phyloP scores from a whole-genome alignment of 1,139 yeast species.

The Saccharomyces hybrid region DNA sequence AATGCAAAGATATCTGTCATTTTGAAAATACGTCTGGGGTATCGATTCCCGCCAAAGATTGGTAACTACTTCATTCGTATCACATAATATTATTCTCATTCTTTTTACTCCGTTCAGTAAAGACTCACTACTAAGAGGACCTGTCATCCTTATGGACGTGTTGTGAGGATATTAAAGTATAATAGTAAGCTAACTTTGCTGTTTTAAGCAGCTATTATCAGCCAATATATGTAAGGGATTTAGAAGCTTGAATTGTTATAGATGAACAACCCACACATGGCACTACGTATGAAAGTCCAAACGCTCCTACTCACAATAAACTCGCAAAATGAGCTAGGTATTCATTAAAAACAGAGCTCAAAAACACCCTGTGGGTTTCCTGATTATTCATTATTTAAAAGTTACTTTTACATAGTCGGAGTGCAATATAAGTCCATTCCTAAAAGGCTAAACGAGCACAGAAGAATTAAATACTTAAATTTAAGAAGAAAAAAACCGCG shows the following conservation, averaged over 20 bases:
- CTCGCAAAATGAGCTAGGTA: too few relatives aligned
- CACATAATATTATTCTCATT: slow-evolving; percentile 19
- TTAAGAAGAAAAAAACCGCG: background rate
- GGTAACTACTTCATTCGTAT: slow-evolving; percentile 15
- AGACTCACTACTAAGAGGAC: background rate
- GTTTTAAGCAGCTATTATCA: background rate
- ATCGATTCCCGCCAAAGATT: slow-evolving; percentile 13
- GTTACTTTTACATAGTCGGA: background rate
- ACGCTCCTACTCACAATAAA: too few relatives aligned
- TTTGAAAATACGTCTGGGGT: slow-evolving; percentile 5
- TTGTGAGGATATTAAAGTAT: too few relatives aligned
- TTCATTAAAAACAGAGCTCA: too few relatives aligned
- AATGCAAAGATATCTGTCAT: slow-evolving; percentile 8
- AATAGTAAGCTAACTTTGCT: background rate
- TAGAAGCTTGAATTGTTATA: too few relatives aligned
- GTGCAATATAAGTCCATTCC: background rate
- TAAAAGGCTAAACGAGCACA: background rate
- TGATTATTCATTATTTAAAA: background rate
- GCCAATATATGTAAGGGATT: background rate
- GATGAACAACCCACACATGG: background rate
- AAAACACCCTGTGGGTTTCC: background rate
- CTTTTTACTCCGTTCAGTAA: background rate
- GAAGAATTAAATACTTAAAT: slow-evolving; percentile 4
- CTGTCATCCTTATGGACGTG: background rate
- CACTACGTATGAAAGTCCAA: too few relatives aligned